Evolutionary conservation across 768 basidiomycete species (phyloP), one percentile per base, ranked within the genome.

Genomic region (Serendipita sp.): DNA sequence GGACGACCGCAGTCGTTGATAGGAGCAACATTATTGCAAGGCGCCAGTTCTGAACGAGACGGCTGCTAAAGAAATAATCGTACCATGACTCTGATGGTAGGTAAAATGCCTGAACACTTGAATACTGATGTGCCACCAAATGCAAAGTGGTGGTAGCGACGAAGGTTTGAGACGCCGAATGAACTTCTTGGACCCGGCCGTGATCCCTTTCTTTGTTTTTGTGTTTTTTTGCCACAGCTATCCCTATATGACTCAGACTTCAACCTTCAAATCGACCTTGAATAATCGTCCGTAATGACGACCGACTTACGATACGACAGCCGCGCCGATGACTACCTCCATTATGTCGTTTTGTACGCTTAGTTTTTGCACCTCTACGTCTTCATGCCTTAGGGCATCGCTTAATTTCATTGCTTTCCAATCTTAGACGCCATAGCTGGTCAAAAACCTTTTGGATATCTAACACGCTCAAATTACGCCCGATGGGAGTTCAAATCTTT

Each of bases 391-490:
- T n/a, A 8, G 11, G 30, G 11, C 24, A 15, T 48, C 24, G 54
- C 18, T 45, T 18, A 60, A 51, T 35, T 15, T 16, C 41, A 7
- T 41, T 37, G 13, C 28, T 11, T 60, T 60, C 30, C 11, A 30
- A n/a, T 60, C 30, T 10, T 37, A 65, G 65, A 16, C 65, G 65
- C 51, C 65, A 65, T 47, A 53, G 65, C 18, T 65, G 65, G 56
- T 58, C 65, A 2, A 51, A 53, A 10, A 10, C 65, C 3, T 65
- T 65, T 46, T 65, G 53, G 53, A 65, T 65, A 32, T 65, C 65
- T 41, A 34, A 47, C 10, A 65, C 65, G 35, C 65, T 65, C 65
- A 65, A 65, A 56, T 53, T 65, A 24, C 53, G 65, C 15, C 56
- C 65, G 18, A 32, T 60, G 53, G 56, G 56, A 16, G 32, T 65